These are phyloP conservation scores for Mercurialis annua DNA, from an alignment of 345 rosid species.

Conservation along the genomic window DNA sequence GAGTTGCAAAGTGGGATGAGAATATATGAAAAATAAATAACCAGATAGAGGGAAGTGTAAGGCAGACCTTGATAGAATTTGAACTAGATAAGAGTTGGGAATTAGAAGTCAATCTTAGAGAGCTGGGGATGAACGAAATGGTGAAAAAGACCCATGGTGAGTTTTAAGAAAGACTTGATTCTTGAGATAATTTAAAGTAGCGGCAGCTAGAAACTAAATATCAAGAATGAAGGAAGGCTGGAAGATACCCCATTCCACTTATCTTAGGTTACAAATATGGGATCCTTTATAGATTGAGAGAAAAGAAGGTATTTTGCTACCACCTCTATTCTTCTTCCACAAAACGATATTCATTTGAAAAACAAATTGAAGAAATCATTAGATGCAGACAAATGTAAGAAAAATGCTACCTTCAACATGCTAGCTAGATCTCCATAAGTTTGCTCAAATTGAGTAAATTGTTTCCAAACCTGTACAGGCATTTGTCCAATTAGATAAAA, in stretches of 20 bases:
- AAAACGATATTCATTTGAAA: neutral
- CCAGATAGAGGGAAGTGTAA: too few relatives aligned
- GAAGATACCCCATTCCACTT: neutral
- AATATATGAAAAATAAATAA: too few relatives aligned
- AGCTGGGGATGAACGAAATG: neutral
- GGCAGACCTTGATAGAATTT: too few relatives aligned
- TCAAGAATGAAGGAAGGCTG: neutral
- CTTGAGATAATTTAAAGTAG: neutral
- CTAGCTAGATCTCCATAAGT: constrained; percentile 93
- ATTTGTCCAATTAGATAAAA: neutral
- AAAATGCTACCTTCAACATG: constrained; percentile 68
- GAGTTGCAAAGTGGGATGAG: too few relatives aligned
- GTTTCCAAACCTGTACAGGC: constrained; percentile 77
- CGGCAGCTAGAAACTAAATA: neutral
- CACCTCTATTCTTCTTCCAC: neutral
- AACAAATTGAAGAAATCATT: neutral
- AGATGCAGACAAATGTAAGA: neutral
- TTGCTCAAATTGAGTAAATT: constrained; percentile 77
- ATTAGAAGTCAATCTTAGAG: too few relatives aligned
- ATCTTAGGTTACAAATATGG: neutral
- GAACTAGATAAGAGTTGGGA: too few relatives aligned
- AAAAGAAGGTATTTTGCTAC: neutral
- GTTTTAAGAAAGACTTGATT: neutral
- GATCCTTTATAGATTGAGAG: neutral
- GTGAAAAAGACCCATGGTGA: neutral